Conservation (phyloP, 78 protist species). For the slime mould (Dictyostelium discoideum) region DNA sequence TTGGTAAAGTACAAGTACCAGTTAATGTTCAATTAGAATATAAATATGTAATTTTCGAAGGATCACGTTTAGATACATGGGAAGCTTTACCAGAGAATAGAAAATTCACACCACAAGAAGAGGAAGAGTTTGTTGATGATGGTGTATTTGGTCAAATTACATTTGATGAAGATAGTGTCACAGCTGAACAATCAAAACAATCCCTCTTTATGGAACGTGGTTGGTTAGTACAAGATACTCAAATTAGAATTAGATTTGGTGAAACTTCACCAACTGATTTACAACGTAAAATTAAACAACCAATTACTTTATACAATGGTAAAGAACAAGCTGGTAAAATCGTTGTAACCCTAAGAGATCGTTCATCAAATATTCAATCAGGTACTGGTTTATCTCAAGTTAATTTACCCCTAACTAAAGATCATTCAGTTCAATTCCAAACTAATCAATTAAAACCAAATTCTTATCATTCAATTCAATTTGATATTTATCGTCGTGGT, state of each 20-base stretch:
- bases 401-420: constrained; percentile 26
- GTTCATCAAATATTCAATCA: not conserved
- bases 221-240: constrained; percentile 65
- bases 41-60: constrained; percentile 60
- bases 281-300: constrained; percentile 49
- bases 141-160: constrained; percentile 49
- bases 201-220: constrained; percentile 47
- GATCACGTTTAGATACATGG: constrained; percentile 56
- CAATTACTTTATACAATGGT: constrained; percentile 31
- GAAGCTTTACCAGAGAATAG: constrained; percentile 76
- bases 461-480: constrained; percentile 17
- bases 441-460: constrained; percentile 6
- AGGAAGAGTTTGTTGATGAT: constrained; percentile 59
- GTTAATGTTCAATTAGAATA: constrained; percentile 63
- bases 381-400: not conserved
- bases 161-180: not conserved
- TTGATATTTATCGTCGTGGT: constrained; percentile 61
- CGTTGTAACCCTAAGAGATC: constrained; percentile 11
- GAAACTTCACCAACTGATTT: constrained; percentile 46
- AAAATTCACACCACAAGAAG: constrained; percentile 70
- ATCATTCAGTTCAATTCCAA: constrained; percentile 57
- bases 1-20: constrained; percentile 66
- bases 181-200: not conserved
- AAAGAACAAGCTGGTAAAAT: constrained; percentile 58
- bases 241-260: constrained; percentile 61